These are phyloP conservation scores for Saturnispora ahearnii DNA, from an alignment of 805 yeast genomes.

Conservation along the genomic window DNA sequence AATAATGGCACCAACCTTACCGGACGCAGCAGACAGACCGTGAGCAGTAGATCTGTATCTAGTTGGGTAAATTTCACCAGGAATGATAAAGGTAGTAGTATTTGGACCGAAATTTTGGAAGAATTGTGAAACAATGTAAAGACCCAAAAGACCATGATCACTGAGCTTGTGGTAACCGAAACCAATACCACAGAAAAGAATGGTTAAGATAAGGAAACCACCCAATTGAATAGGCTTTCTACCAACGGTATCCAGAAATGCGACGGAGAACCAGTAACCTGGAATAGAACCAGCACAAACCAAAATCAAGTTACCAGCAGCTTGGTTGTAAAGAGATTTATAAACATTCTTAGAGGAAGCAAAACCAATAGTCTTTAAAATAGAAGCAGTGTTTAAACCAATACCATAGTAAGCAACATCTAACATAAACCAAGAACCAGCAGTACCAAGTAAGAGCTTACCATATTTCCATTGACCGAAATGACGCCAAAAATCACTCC, in stretches of 20 bases:
- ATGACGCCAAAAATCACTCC: slow-evolving; percentile 60
- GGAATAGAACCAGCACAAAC: slow-evolving; percentile 94
- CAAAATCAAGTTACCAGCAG: slow-evolving; percentile 88
- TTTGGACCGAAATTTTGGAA: slow-evolving; percentile 92
- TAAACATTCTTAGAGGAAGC: slow-evolving; percentile 67
- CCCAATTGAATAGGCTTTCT: slow-evolving; percentile 74
- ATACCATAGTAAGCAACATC: slow-evolving; percentile 90
- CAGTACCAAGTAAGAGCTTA: slow-evolving; percentile 79
- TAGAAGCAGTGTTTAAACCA: slow-evolving; percentile 71
- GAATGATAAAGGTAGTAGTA: slow-evolving; percentile 82
- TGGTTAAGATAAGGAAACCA: slow-evolving; percentile 68
- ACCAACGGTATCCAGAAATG: slow-evolving; percentile 72
- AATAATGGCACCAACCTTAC: slow-evolving; percentile 88
- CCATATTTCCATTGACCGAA: slow-evolving; percentile 82
- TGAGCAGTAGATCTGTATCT: slow-evolving; percentile 94
- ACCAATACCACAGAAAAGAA: slow-evolving; percentile 70
- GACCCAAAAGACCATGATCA: slow-evolving; percentile 60
- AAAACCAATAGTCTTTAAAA: slow-evolving; percentile 76
- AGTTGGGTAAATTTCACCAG: slow-evolving; percentile 91
- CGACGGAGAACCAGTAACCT: slow-evolving; percentile 84
- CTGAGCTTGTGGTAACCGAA: slow-evolving; percentile 68
- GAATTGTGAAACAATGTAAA: slow-evolving; percentile 75
- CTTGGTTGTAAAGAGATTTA: slow-evolving; percentile 58
- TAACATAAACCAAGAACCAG: slow-evolving; percentile 84
- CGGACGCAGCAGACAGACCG: slow-evolving; percentile 86